Percentiles rank a stretch among this genome's conserved stretches.
These are phyloP conservation scores for Fusarium zealandicum DNA, from an alignment of 2,329 filamentous ascomycete species.

Conservation along the genomic window DNA sequence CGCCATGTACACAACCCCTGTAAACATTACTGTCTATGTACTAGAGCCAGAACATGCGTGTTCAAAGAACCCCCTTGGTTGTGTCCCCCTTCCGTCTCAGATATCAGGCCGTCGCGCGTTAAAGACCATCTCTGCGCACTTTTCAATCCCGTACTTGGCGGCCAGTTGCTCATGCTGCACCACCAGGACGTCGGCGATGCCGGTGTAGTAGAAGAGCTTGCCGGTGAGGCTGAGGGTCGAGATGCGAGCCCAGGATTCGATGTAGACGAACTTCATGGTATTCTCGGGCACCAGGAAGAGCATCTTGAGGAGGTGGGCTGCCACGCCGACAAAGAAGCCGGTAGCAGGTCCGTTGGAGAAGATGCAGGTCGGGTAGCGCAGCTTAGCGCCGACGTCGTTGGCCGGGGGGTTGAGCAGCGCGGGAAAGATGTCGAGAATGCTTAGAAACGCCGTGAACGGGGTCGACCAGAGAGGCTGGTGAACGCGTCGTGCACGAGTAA, in stretches of 20 bases:
- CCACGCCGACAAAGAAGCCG: constrained; percentile 74
- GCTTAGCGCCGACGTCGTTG: constrained; percentile 31
- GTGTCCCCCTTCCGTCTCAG: constrained; percentile 17
- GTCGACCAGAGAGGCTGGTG: constrained; percentile 82
- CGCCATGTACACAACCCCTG: constrained; percentile 36
- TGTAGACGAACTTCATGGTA: constrained; percentile 78
- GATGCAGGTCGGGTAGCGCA: constrained; percentile 73
- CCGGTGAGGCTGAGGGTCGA: constrained; percentile 85
- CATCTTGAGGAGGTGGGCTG: constrained; percentile 58
- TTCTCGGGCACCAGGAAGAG: constrained; percentile 53
- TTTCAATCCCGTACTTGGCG: constrained; percentile 50
- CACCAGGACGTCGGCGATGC: constrained; percentile 77
- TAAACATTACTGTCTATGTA: constrained; percentile 37
- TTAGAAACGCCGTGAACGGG: constrained; percentile 71
- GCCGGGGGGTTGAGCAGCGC: constrained; percentile 56
- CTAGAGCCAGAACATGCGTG: constrained; percentile 31
- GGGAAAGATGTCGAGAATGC: constrained; percentile 67
- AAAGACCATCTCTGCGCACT: constrained; percentile 52
- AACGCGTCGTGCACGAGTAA: constrained; percentile 80
- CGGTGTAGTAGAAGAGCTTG: constrained; percentile 69
- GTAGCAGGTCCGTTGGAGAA: constrained; percentile 90
- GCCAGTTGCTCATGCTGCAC: constrained; percentile 80
- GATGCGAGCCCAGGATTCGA: constrained; percentile 93
- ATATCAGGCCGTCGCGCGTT: constrained; percentile 44
- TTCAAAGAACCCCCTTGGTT: constrained; percentile 11